Base-by-base conservation (phyloP, 2,329 filamentous ascomycete species). In the Fusarium pseudograminearum region DNA sequence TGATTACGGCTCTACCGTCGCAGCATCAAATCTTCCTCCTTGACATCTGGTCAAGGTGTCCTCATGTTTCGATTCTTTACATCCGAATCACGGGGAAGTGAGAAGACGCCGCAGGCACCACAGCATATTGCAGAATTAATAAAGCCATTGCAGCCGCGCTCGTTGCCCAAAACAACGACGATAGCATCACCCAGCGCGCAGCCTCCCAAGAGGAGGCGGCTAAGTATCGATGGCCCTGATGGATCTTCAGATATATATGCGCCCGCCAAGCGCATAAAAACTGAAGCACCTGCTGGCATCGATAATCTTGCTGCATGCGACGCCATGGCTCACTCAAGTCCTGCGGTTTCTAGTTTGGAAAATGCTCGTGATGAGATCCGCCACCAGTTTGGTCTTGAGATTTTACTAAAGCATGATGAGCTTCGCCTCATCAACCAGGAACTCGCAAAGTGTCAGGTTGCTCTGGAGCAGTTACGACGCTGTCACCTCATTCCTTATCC, bases 341-440 rank as follows among this genome's bases (percentile, higher is more conserved):
- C 47, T 48, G 46, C 59, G 65, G 53, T 73, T 44, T 64, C 75
- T 67, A 76, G 81, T 70, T 67, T 86, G 73, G 82, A 90, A 38
- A 83, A 82, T 61, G 86, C 91, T 68, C 89, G 89, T 76, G 90
- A 94, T 73, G 86, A 87, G 36, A 91, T 98, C 77, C 91, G 94
- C 77, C 90, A 93, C 67, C 92, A 98, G 80, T 91, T 98, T 79
- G 93, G 94, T 76, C 88, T 96, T 71, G 94, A 98, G 82, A 94
- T 98, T 55, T 83, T 98, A 69, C 83, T 97, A 78, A 98, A 98
- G 84, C 96, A 99, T 80, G 90, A 96, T 76, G 96, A 99, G 83
- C 83, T 98, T 63, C 93, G 94, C 60, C 85, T 97, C 72, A 97
- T 98, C 79, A 93, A 98, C 77, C 94, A 97, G 81, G 96, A 98